These are phyloP conservation scores for Nannochloropsis salina DNA, from an alignment of 108 stramenopile species.

Conservation along the genomic window DNA sequence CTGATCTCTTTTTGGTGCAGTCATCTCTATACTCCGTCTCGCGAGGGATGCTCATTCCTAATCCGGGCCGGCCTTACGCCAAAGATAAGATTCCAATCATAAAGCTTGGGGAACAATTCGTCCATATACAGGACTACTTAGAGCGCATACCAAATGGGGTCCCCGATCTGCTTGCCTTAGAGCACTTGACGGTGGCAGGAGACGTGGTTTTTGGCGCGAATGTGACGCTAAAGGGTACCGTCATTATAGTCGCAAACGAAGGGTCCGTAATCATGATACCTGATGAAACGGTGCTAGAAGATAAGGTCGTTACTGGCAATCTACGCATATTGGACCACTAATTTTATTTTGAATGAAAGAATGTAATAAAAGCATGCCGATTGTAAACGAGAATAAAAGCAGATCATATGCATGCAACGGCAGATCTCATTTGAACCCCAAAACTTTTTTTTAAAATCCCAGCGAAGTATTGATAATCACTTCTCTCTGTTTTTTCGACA, in stretches of 20 bases:
- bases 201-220: slow-evolving; percentile 55
- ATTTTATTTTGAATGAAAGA: background rate
- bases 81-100: slow-evolving; percentile 48
- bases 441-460: no score
- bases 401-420: no score
- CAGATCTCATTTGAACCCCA: no score
- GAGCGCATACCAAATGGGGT: slow-evolving; percentile 51
- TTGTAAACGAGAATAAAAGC: no score
- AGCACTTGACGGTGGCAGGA: slow-evolving; percentile 58
- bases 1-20: slow-evolving; percentile 54
- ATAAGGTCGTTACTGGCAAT: slow-evolving; percentile 60
- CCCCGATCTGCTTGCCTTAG: slow-evolving; percentile 57
- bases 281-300: slow-evolving; percentile 53
- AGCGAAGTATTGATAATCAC: no score
- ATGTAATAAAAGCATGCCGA: no score
- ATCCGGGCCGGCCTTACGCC: slow-evolving; percentile 39
- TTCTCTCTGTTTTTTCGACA: no score
- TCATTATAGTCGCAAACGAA: slow-evolving; percentile 59
- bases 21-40: slow-evolving; percentile 47
- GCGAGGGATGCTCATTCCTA: slow-evolving; percentile 47
- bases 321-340: slow-evolving; percentile 58
- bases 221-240: slow-evolving; percentile 58
- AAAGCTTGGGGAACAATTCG: slow-evolving; percentile 57
- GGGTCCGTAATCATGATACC: slow-evolving; percentile 59
- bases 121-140: slow-evolving; percentile 48